phyloP scores from a whole-genome alignment of 768 basidiomycete genomes.

The Lyophyllum decastes region DNA sequence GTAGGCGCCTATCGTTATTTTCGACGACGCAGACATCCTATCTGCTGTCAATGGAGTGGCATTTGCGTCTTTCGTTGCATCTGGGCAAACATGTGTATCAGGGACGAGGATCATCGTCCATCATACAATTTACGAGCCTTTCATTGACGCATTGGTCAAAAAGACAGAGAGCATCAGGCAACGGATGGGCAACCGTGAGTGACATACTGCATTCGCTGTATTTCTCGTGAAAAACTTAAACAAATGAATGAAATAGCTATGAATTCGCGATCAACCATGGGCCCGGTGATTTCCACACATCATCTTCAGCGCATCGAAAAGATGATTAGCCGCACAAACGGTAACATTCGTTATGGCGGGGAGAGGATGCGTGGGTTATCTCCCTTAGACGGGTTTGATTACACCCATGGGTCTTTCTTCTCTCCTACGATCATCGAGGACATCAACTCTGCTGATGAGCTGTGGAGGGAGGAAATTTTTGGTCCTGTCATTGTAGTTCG shows the following conservation, averaged over 20 bases:
- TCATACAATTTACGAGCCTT: conserved; percentile 64
- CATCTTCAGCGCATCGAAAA: conserved; percentile 67
- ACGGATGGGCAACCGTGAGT: conserved; percentile 81
- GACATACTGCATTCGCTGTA: background rate
- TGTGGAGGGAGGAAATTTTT: conserved; percentile 86
- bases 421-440: conserved; percentile 75
- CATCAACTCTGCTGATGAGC: conserved; percentile 54
- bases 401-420: conserved; percentile 74
- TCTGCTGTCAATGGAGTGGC: conserved; percentile 83
- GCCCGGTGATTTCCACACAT: conserved; percentile 68
- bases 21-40: conserved; percentile 72
- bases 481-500: conserved; percentile 82
- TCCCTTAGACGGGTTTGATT: conserved; percentile 68
- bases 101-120: conserved; percentile 84
- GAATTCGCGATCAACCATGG: conserved; percentile 75
- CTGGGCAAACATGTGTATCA: conserved; percentile 90
- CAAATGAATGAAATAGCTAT: conserved; percentile 44
- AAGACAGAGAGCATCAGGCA: conserved; percentile 63
- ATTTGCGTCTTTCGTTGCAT: conserved; percentile 84
- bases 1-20: conserved; percentile 80
- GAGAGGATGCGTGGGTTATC: conserved; percentile 63
- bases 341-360: conserved; percentile 64
- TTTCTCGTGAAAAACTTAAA: background rate
- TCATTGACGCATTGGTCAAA: conserved; percentile 60
- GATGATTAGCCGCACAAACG: conserved; percentile 49